Evolutionary conservation across 2,329 filamentous ascomycete genomes (phyloP).

Genomic region (Trichoderma cornu-damae): DNA sequence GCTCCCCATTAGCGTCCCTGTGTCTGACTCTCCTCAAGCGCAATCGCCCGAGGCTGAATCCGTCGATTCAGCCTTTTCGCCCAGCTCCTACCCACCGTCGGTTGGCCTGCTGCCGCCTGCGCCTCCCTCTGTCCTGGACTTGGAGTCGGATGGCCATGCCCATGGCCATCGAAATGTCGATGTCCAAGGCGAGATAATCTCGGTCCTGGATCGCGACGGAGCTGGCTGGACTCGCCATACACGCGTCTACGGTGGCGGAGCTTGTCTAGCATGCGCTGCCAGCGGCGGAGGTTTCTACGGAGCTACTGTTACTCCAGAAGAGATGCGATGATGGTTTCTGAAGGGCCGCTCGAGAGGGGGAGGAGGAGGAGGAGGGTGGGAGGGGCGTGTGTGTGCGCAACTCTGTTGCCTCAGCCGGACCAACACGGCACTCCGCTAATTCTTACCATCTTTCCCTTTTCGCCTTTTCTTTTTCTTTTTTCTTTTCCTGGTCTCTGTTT

Average conservation of each 20-base stretch:
- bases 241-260: conserved; percentile 54
- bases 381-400: neutral
- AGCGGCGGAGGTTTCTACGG: conserved; percentile 50
- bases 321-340: conserved; percentile 38
- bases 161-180: conserved; percentile 35
- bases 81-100: conserved; percentile 47
- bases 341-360: neutral
- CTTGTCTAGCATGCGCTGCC: conserved; percentile 52
- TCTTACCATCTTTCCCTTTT: neutral
- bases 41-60: conserved; percentile 24
- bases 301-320: conserved; percentile 48
- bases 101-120: conserved; percentile 46
- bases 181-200: conserved; percentile 48
- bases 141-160: conserved; percentile 23
- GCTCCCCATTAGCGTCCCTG: conserved; percentile 34
- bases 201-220: conserved; percentile 43
- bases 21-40: conserved; percentile 22
- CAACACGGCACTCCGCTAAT: neutral
- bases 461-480: neutral
- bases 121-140: conserved; percentile 30
- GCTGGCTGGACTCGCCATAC: conserved; percentile 54
- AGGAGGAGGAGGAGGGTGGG: neutral
- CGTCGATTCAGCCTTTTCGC: conserved; percentile 35
- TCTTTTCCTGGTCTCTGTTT: neutral
- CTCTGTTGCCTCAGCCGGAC: neutral